A percentile compares a stretch with the other conserved stretches of the same genome.
These are phyloP conservation scores for Volutella citrinella DNA, from an alignment of 2,329 filamentous ascomycete genomes.

Conservation along the genomic window DNA sequence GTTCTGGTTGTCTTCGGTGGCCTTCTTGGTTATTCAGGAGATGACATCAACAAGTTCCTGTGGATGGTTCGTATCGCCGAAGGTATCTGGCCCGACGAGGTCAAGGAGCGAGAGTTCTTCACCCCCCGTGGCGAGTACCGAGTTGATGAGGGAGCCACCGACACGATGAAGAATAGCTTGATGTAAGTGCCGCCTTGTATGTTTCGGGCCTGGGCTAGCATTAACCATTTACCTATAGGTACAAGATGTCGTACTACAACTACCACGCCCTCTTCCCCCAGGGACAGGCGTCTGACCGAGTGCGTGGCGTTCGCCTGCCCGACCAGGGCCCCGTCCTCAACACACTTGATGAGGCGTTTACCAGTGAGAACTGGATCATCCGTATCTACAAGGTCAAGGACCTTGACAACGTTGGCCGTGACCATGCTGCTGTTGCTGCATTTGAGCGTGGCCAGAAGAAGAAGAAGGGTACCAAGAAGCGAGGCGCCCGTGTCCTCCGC, in stretches of 20 bases:
- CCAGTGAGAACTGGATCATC: conserved; percentile 99
- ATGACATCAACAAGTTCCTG: conserved; percentile 99
- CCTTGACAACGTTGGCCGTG: conserved; percentile 90
- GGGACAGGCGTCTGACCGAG: conserved; percentile 86
- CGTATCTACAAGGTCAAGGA: conserved; percentile 99
- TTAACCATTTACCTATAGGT: conserved; percentile 56
- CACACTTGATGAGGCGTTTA: conserved; percentile 94
- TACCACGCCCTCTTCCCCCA: conserved; percentile 87
- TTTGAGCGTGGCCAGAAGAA: conserved; percentile 82
- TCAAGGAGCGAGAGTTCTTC: conserved; percentile 96
- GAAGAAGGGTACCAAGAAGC: conserved; percentile 72
- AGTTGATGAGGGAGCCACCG: conserved; percentile 88
- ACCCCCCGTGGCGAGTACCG: conserved; percentile 91
- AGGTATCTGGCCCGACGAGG: conserved; percentile 99
- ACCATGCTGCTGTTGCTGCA: conserved; percentile 67
- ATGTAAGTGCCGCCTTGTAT: conserved; percentile 64
- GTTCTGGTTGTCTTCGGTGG: conserved; percentile 97
- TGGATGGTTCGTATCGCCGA: conserved; percentile 99
- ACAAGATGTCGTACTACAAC: conserved; percentile 99
- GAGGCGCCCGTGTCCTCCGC: conserved; percentile 67
- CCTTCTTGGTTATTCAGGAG: conserved; percentile 92
- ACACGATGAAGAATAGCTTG: conserved; percentile 98
- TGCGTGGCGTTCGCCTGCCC: conserved; percentile 79
- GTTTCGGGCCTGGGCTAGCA: neutral
- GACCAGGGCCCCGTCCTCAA: conserved; percentile 80